Conservation (phyloP, 306 rosid species). For the Gynostemma pentaphyllum region DNA sequence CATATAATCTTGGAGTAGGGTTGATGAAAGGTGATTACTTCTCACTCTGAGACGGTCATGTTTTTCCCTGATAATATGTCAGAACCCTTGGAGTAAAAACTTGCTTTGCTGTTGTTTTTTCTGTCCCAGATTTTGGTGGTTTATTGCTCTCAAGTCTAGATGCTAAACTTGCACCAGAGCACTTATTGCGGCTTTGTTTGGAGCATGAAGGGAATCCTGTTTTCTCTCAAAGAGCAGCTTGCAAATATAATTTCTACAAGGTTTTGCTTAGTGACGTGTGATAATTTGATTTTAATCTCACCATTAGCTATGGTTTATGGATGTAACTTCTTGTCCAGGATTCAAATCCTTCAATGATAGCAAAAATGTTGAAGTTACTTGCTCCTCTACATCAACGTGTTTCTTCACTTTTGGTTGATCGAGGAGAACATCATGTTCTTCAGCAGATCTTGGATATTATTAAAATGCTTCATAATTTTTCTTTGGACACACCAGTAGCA, state of each 20-base stretch:
- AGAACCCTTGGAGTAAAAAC: not conserved
- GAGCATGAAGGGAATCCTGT: slow-evolving; percentile 41
- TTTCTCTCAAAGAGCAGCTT: slow-evolving; percentile 28
- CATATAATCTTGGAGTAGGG: slow-evolving; percentile 50
- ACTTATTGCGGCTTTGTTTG: slow-evolving; percentile 56
- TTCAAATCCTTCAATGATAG: slow-evolving; percentile 66
- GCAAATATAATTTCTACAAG: slow-evolving; percentile 72
- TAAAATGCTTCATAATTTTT: slow-evolving; percentile 58
- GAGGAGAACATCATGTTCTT: slow-evolving; percentile 55
- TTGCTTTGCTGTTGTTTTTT: not conserved
- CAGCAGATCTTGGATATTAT: slow-evolving; percentile 42
- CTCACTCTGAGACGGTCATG: not conserved
- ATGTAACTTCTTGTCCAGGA: slow-evolving; percentile 32
- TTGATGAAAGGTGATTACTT: slow-evolving; percentile 47
- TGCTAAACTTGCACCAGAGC: slow-evolving; percentile 64
- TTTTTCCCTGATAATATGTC: not conserved
- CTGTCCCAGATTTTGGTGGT: slow-evolving; percentile 36
- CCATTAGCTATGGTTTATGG: slow-evolving; percentile 9
- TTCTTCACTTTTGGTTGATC: slow-evolving; percentile 32
- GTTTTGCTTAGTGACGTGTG: slow-evolving; percentile 20
- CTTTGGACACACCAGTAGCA: slow-evolving; percentile 53
- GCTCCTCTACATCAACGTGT: slow-evolving; percentile 43
- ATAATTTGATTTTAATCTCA: not conserved
- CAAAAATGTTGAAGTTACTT: slow-evolving; percentile 54
- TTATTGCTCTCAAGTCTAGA: slow-evolving; percentile 47